phyloP scores from a whole-genome alignment of 108 stramenopile species.

The Nitzschia inconspicua region DNA sequence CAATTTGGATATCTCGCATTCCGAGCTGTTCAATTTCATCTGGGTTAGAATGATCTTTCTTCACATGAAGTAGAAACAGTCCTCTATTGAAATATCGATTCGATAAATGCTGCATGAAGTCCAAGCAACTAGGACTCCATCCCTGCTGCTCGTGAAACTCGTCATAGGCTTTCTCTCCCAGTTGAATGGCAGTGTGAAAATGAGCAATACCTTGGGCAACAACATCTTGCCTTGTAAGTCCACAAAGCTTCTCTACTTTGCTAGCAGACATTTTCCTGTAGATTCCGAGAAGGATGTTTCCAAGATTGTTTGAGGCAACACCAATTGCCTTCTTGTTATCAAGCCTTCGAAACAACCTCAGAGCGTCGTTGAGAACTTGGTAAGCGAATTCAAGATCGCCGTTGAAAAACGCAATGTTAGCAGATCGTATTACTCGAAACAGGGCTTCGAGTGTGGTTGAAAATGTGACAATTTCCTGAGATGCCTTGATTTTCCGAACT shows the following conservation, averaged over 20 bases:
- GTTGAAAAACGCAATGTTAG: constrained; percentile 45
- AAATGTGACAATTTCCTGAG: constrained; percentile 34
- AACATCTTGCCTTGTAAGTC: constrained; percentile 19
- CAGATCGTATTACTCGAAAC: constrained; percentile 31
- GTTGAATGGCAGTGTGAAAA: constrained; percentile 33
- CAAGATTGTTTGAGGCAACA: constrained; percentile 48
- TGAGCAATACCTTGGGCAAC: constrained; percentile 28
- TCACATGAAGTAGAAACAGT: constrained; percentile 32
- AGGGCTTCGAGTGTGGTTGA: constrained; percentile 37
- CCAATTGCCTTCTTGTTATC: constrained; percentile 54
- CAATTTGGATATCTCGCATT: constrained; percentile 29
- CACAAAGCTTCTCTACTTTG: constrained; percentile 10
- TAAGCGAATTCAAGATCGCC: constrained; percentile 45
- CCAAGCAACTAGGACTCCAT: constrained; percentile 40
- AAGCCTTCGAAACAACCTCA: constrained; percentile 34
- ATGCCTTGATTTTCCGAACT: neutral
- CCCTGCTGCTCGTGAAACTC: constrained; percentile 41
- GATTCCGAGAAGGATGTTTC: constrained; percentile 42
- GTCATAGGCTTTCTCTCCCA: constrained; percentile 49
- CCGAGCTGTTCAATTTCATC: constrained; percentile 24
- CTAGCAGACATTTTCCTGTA: constrained; percentile 31
- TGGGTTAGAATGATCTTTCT: constrained; percentile 29
- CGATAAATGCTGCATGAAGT: constrained; percentile 40
- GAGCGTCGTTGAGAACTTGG: constrained; percentile 27
- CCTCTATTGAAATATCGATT: constrained; percentile 51